Evolutionary conservation across 2,329 filamentous ascomycete genomes (phyloP).

Genomic region (Fusarium sublunatum): DNA sequence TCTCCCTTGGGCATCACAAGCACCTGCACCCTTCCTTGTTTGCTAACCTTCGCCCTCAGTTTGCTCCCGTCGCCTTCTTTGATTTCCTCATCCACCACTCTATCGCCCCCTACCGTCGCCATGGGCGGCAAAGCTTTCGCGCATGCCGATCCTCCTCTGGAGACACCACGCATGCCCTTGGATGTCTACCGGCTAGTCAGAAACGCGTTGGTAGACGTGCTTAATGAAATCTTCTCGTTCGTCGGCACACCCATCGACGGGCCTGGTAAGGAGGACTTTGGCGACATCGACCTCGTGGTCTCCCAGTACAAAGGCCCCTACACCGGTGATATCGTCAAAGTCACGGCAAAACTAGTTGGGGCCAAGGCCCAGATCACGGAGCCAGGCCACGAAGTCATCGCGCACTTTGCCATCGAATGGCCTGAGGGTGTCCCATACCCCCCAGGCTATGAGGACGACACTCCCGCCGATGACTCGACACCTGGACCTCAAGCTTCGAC

Average conservation of each 20-base stretch:
- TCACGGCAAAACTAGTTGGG: conserved; percentile 51
- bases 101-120: neutral
- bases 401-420: conserved; percentile 68
- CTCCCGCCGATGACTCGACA: neutral
- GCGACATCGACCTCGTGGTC: conserved; percentile 80
- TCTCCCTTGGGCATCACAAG: conserved; percentile 4
- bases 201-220: conserved; percentile 55
- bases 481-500: neutral
- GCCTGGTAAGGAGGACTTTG: conserved; percentile 74
- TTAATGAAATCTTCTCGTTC: conserved; percentile 62
- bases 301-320: conserved; percentile 47
- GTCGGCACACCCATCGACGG: conserved; percentile 74
- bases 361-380: conserved; percentile 56
- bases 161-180: conserved; percentile 73
- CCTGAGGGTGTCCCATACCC: conserved; percentile 48
- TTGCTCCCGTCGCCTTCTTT: conserved; percentile 2
- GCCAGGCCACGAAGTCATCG: conserved; percentile 44
- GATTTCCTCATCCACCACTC: neutral
- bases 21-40: neutral
- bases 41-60: neutral
- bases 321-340: conserved; percentile 47
- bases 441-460: neutral
- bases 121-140: conserved; percentile 77
- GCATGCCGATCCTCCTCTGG: conserved; percentile 58
- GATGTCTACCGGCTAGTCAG: conserved; percentile 67